phyloP scores from a whole-genome alignment of 805 yeast species.

The Candida insectorum region DNA sequence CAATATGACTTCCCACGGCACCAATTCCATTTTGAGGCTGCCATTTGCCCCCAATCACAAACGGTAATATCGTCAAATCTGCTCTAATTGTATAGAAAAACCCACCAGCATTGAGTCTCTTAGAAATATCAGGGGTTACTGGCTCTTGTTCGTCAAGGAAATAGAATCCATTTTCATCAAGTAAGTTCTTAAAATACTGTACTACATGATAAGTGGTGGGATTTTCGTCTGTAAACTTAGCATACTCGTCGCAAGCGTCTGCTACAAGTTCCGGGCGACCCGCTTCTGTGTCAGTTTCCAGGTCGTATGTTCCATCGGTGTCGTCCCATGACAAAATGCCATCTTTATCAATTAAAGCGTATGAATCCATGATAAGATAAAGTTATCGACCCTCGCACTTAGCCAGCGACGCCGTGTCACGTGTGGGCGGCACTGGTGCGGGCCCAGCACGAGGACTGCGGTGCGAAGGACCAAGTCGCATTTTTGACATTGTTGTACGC shows the following conservation, averaged over 20 bases:
- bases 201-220: slow-evolving; percentile 81
- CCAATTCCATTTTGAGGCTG: slow-evolving; percentile 64
- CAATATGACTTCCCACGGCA: slow-evolving; percentile 71
- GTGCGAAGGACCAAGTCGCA: too few relatives aligned
- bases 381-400: too few relatives aligned
- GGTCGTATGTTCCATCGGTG: background rate
- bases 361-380: too few relatives aligned
- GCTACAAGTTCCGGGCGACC: slow-evolving; percentile 1
- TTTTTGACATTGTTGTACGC: too few relatives aligned
- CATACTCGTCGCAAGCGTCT: slow-evolving; percentile 35
- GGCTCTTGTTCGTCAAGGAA: slow-evolving; percentile 58
- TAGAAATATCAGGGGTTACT: slow-evolving; percentile 15
- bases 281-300: slow-evolving; percentile 1
- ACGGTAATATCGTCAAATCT: slow-evolving; percentile 67
- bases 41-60: slow-evolving; percentile 67
- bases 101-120: slow-evolving; percentile 32
- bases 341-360: slow-evolving; percentile 7
- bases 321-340: slow-evolving; percentile 13
- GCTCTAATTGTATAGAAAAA: slow-evolving; percentile 66
- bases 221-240: slow-evolving; percentile 65
- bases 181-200: slow-evolving; percentile 41
- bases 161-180: slow-evolving; percentile 59
- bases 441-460: too few relatives aligned
- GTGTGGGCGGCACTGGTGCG: too few relatives aligned
- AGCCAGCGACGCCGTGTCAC: too few relatives aligned